Evolutionary conservation across 805 yeast species (phyloP).

Genomic region (Scheffersomyces ergatensis): DNA sequence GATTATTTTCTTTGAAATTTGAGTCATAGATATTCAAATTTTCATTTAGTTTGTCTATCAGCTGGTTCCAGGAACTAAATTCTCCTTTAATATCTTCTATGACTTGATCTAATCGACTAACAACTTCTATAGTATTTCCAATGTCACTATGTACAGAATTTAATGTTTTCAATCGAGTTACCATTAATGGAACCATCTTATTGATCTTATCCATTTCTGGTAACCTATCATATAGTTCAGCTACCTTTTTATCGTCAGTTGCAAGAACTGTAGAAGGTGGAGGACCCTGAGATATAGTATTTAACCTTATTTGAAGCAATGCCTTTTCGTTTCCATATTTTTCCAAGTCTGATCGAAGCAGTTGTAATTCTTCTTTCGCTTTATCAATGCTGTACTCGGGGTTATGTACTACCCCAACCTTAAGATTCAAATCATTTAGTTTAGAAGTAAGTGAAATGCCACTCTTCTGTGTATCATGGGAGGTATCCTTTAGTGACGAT

Average conservation of each 20-base stretch:
- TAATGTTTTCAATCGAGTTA: constrained; percentile 28
- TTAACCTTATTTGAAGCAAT: background rate
- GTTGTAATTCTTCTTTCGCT: constrained; percentile 21
- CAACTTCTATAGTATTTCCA: constrained; percentile 22
- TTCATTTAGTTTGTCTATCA: constrained; percentile 17
- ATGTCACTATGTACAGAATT: constrained; percentile 31
- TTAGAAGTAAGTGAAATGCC: constrained; percentile 19
- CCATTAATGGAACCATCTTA: constrained; percentile 20
- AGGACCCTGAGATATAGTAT: background rate
- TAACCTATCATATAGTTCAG: constrained; percentile 21
- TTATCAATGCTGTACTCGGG: constrained; percentile 28
- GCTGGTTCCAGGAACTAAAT: constrained; percentile 26
- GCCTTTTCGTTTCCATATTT: constrained; percentile 11
- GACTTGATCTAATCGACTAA: constrained; percentile 24
- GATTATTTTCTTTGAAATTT: constrained; percentile 13
- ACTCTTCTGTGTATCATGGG: background rate
- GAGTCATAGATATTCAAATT: constrained; percentile 21
- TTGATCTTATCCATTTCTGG: constrained; percentile 22
- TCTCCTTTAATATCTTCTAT: constrained; percentile 23
- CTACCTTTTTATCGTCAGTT: constrained; percentile 18
- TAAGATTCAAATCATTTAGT: constrained; percentile 30
- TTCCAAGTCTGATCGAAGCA: constrained; percentile 25
- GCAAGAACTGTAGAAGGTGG: constrained; percentile 2
- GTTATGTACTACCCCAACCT: constrained; percentile 30
- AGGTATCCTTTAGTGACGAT: background rate